These are phyloP conservation scores for Lactarius sanguifluus DNA, from an alignment of 768 basidiomycete species.

Conservation along the genomic window DNA sequence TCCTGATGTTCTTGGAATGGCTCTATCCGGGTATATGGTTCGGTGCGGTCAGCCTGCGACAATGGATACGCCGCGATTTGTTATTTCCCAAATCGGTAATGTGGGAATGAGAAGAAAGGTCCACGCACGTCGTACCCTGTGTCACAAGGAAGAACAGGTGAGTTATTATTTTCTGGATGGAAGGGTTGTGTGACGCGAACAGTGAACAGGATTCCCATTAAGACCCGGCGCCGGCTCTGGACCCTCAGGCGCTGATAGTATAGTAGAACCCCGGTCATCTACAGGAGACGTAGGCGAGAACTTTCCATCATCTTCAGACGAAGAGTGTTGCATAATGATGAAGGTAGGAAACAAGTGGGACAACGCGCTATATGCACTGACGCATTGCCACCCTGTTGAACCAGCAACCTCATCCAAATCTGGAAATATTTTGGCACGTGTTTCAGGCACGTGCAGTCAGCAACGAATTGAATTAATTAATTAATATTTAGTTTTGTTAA, in stretches of 20 bases:
- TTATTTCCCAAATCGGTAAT: conserved; percentile 13
- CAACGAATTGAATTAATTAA: conserved; percentile 9
- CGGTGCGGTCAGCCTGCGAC: conserved; percentile 74
- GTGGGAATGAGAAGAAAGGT: conserved; percentile 11
- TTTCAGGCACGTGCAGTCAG: conserved; percentile 11
- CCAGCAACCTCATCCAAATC: neutral
- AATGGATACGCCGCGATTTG: conserved; percentile 18
- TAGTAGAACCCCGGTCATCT: conserved; percentile 61
- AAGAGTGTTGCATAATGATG: conserved; percentile 14
- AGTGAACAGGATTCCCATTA: conserved; percentile 73
- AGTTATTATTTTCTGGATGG: conserved; percentile 23
- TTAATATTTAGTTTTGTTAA: neutral
- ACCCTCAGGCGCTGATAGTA: conserved; percentile 44
- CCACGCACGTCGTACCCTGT: conserved; percentile 82
- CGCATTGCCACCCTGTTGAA: neutral
- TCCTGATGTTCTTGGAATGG: conserved; percentile 85
- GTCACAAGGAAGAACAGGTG: conserved; percentile 14
- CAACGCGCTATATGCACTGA: conserved; percentile 7
- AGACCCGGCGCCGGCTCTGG: conserved; percentile 72
- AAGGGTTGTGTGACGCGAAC: conserved; percentile 48
- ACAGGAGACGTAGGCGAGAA: conserved; percentile 42
- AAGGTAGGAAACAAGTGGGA: conserved; percentile 14
- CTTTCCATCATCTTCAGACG: conserved; percentile 39
- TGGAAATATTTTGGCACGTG: conserved; percentile 14
- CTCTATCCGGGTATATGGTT: conserved; percentile 77